Conservation (phyloP, 305 asterid species). For the Plantago rigida region DNA sequence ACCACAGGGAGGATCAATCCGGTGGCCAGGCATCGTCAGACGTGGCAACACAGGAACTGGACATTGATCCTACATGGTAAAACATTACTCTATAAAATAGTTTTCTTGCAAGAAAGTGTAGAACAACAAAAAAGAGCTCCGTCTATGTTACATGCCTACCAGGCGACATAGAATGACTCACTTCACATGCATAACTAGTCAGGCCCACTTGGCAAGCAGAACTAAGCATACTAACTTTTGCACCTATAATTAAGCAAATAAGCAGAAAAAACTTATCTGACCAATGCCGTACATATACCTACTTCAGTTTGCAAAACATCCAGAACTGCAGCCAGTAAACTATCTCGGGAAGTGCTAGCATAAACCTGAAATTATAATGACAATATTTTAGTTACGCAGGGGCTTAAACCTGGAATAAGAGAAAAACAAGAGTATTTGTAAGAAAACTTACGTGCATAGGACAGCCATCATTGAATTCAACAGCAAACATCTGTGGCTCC, state of each 20-base stretch:
- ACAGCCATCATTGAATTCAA: constrained; percentile 95
- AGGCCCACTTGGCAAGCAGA: constrained; percentile 19
- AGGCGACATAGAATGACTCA: neutral
- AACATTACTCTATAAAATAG: constrained; percentile 13
- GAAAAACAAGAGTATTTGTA: neutral
- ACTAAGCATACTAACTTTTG: constrained; percentile 19
- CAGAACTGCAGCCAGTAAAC: constrained; percentile 90
- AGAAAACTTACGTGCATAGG: constrained; percentile 74
- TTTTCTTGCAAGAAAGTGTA: constrained; percentile 2
- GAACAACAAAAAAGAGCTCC: no score
- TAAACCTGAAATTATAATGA: constrained; percentile 58
- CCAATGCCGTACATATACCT: constrained; percentile 44
- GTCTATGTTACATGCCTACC: no score
- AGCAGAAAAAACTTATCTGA: constrained; percentile 22
- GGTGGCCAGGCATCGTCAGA: constrained; percentile 99
- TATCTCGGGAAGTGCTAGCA: constrained; percentile 96
- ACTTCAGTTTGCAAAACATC: constrained; percentile 93
- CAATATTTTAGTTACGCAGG: neutral
- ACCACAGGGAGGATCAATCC: constrained; percentile 96
- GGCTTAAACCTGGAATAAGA: no score
- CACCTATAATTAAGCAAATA: neutral
- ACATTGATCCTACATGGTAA: constrained; percentile 72
- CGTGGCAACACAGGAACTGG: constrained; percentile 88
- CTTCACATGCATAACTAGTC: constrained; percentile 6
- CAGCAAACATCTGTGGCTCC: constrained; percentile 99